Evolutionary conservation across 805 yeast species (phyloP), one percentile per base, ranked within the genome.

Genomic region (Ogataea angusta): DNA sequence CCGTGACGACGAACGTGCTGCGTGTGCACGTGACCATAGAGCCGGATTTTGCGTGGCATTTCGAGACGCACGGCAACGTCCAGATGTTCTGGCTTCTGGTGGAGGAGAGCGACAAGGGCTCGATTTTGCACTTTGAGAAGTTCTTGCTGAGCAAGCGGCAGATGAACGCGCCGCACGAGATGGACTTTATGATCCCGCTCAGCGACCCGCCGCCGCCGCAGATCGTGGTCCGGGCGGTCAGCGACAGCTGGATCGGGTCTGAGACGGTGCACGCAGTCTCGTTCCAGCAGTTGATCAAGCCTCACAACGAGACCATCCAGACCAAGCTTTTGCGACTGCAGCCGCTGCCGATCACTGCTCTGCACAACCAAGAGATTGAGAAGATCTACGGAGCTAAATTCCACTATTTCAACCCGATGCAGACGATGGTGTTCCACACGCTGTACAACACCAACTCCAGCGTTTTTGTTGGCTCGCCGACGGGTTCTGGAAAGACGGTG

Each of bases 401-500:
- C 69, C 76, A 76, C 42, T 91, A 85, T 63, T 93, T 93, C 73
- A 93, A 93, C 59, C 98, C 99, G 4, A 90, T 93, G 96, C 99
- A 93, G 64, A 91, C 98, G 0, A 91, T 91, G 98, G 76, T 84
- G 0, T 93, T 93, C 66, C 95, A 90, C 57, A 77, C 96, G 0
- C 64, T 93, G 33, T 93, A 90, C 65, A 80, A 93, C 60, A 67
- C 83, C 1, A 77, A 84, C 47, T 74, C 83, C 2, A 85, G 85
- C 59, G 90, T 84, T 0, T 85, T 93, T 61, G 86, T 93, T 32
- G 99, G 99, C 8, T 89, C 98, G 0, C 99, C 99, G 3, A 93
- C 99, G 2, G 99, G 99, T 17, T 91, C 97, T 0, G 99, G 99
- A 51, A 93, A 93, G 62, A 93, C 99, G 0, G 84, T 93, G 24